Evolutionary conservation across 805 yeast species (phyloP), one percentile per base, ranked within the genome.

Genomic region (Blastobotrys robertii): DNA sequence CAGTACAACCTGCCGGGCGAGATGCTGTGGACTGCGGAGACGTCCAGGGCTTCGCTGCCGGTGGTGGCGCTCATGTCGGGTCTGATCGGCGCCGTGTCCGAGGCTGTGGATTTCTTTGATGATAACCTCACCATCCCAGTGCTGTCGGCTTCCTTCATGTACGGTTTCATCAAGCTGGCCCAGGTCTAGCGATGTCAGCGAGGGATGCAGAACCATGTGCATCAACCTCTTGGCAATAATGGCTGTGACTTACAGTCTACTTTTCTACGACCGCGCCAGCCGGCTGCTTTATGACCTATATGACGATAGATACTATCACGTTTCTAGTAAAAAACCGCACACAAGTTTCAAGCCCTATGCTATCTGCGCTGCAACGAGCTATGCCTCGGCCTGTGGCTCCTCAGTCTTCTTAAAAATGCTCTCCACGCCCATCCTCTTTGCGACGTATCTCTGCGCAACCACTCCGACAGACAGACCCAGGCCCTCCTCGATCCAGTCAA

Each of bases 101-200:
- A 92, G 68, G 85, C 87, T 28, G 74, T 88, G 39, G 86, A 83
- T 51, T 44, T 88, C 11, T 66, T 88, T 63, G 98, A 92, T 62
- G 98, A 92, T 59, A 92, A 92, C 62, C 76, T 92, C 54, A 88
- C 97, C 38, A 90, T 92, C 46, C 98, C 98, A 5, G 85, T 85
- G 1, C 63, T 90, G 35, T 81, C 95, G 14, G 81, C 94, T 5
- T 56, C 72, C 3, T 77, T 82, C 52, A 67, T 87, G 49, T 69
- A 70, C 55, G 63, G 62, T 19, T 69, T 75, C 14, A 70, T 80
- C 32, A 60, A 57, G 50, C 43, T 54, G 14, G 44, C 31, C 14
- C 14, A n/a, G 33, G 13, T 30, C 8, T 30, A n/a, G 33, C 8
- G 14, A n/a, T 8, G 7, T 30, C 33, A 4, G 5, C 3, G 33